Percentiles rank a stretch among this genome's conserved stretches.
phyloP scores from a whole-genome alignment of 2,329 filamentous ascomycete species.

The Pseudogymnoascus sp. region DNA sequence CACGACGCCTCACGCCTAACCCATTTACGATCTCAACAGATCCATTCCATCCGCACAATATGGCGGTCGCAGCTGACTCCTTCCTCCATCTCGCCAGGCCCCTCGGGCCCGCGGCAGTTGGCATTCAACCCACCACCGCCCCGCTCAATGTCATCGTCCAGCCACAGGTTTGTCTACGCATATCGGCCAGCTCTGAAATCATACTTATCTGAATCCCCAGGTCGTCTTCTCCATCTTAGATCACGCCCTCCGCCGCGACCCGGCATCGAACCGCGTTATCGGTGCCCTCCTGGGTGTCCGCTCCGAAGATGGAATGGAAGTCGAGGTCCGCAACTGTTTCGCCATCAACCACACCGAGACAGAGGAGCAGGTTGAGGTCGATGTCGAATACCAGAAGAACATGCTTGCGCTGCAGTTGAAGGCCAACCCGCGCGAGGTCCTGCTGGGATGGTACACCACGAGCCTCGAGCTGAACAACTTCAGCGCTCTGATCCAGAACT shows the following conservation, averaged over 20 bases:
- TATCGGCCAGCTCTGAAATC: neutral
- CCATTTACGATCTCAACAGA: constrained; percentile 9
- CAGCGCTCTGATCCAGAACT: constrained; percentile 97
- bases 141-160: constrained; percentile 92
- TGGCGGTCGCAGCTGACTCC: constrained; percentile 68
- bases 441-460: constrained; percentile 98
- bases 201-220: constrained; percentile 34
- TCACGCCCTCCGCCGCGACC: constrained; percentile 80
- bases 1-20: constrained; percentile 12
- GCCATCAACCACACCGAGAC: constrained; percentile 98
- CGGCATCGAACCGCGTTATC: constrained; percentile 91
- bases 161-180: constrained; percentile 63
- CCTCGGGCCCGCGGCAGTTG: constrained; percentile 70
- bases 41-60: constrained; percentile 44
- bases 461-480: constrained; percentile 96
- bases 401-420: constrained; percentile 94
- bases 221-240: constrained; percentile 74
- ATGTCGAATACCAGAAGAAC: constrained; percentile 99
- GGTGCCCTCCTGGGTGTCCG: constrained; percentile 88
- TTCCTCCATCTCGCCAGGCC: constrained; percentile 94
- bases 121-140: constrained; percentile 76
- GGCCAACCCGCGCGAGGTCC: constrained; percentile 84
- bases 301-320: constrained; percentile 93
- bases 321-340: constrained; percentile 93
- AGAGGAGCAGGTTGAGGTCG: constrained; percentile 96